A percentile compares a stretch with the other conserved stretches of the same genome.
phyloP scores from a whole-genome alignment of 2,329 filamentous ascomycete genomes.

The Chlorencoelia australis region DNA sequence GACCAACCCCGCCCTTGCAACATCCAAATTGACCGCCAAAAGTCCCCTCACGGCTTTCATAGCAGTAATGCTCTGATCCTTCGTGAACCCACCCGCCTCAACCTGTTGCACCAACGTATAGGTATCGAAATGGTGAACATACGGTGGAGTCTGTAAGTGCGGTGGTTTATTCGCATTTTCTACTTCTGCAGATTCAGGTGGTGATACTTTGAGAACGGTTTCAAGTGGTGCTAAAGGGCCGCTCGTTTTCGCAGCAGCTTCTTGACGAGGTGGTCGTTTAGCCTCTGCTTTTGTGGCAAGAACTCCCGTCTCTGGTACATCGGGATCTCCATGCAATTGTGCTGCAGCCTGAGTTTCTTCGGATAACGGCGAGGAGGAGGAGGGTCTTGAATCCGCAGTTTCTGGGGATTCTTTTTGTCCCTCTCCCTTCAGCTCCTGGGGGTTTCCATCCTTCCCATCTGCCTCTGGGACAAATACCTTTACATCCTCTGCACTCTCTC shows the following conservation, averaged over 20 bases:
- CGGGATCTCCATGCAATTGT: slow-evolving; percentile 17
- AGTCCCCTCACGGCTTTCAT: slow-evolving; percentile 88
- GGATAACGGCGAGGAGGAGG: slow-evolving; percentile 17
- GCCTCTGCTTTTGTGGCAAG: slow-evolving; percentile 4
- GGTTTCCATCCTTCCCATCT: slow-evolving; percentile 4
- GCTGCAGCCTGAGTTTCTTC: slow-evolving; percentile 20
- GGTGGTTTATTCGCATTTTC: slow-evolving; percentile 42
- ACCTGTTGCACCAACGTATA: slow-evolving; percentile 81
- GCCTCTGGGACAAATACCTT: slow-evolving; percentile 12
- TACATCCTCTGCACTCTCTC: slow-evolving; percentile 20
- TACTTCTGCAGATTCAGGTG: slow-evolving; percentile 30
- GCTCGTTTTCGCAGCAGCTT: slow-evolving; percentile 27
- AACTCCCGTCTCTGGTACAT: background rate
- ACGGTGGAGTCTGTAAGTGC: slow-evolving; percentile 63
- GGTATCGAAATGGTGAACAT: slow-evolving; percentile 94
- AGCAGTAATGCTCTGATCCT: slow-evolving; percentile 65
- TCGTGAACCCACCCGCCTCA: slow-evolving; percentile 57
- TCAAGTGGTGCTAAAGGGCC: slow-evolving; percentile 35
- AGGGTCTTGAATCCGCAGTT: slow-evolving; percentile 5
- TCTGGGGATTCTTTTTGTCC: slow-evolving; percentile 1
- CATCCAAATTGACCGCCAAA: slow-evolving; percentile 67
- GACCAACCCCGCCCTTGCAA: slow-evolving; percentile 71
- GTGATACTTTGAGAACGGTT: slow-evolving; percentile 38
- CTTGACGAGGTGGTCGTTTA: slow-evolving; percentile 13
- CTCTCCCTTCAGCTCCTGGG: slow-evolving; percentile 2